Base-by-base conservation (phyloP, 371 early-diverging fungal species). In the Mycotypha africana region DNA sequence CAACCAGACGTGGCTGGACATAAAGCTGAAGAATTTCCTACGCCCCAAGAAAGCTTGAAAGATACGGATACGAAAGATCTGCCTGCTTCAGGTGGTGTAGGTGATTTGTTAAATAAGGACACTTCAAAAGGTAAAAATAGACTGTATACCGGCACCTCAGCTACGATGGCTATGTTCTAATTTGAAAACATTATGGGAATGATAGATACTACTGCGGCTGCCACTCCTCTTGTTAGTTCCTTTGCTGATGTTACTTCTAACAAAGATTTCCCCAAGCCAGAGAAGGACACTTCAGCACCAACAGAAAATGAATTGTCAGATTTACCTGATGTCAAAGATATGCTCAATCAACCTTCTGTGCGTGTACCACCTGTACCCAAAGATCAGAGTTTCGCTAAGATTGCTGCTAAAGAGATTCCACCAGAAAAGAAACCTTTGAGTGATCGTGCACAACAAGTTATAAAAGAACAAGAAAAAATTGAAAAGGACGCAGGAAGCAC, bases 241-340 rank as follows among this genome's bases (percentile, higher is more conserved):
- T 71, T 62, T 62, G 71, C 71, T 12, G 56, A 33, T 35, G 67
- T 64, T 7, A 46, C 71, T 11, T 59, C 65, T 0, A 59, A 71
- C 43, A 49, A 60, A 33, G 71, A 49, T 9, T 71, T 62, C 21
- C 71, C 71, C 21, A 38, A 38, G 17, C 48, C 65, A 12, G 43
- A 56, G n/a, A 44, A 42, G 20, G 49, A 52, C 12, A 31, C 38
- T 8, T 22, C 35, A 17, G 35, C 19, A 38, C 16, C 21, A 4
- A 23, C 9, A n/a, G 32, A 31, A 10, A 17, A 25, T 14, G 43
- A 17, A 24, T 50, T 71, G 17, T 67, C 67, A 8, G 42, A 45
- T 22, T 21, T 67, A 32, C 71, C 71, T 24, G 67, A 67, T 47
- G 65, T 71, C 9, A 71, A 67, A 23, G 71, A 71, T 28, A 62